Conservation (phyloP, 768 basidiomycete species). For the Strobilomyces confusus region DNA sequence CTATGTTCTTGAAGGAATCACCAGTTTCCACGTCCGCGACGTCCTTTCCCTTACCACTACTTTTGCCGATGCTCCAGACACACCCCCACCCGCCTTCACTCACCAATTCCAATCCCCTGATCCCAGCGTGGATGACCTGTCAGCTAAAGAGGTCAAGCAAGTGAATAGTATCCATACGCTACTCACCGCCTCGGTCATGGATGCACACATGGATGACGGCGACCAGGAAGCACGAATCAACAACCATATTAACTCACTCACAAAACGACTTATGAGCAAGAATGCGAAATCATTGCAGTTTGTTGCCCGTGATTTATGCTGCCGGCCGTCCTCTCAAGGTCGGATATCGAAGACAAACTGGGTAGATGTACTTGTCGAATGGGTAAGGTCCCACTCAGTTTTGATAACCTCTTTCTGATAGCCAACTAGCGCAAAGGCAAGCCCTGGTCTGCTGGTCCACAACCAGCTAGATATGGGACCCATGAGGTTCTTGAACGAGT, state of each 20-base stretch:
- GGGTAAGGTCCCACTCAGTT: background rate
- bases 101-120: background rate
- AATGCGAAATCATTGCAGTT: background rate
- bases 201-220: background rate
- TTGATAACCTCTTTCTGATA: background rate
- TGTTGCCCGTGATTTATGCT: background rate
- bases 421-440: background rate
- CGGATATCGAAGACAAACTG: background rate
- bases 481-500: background rate
- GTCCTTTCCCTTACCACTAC: background rate
- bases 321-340: background rate
- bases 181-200: background rate
- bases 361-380: background rate
- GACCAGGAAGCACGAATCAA: background rate
- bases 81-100: background rate
- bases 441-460: background rate
- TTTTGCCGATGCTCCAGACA: background rate
- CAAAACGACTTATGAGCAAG: background rate
- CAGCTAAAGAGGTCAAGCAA: background rate
- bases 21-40: background rate
- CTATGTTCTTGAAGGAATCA: too few species aligned
- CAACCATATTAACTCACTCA: background rate
- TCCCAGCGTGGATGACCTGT: constrained; percentile 10
- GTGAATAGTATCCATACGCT: background rate
- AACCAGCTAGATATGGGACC: background rate